Evolutionary conservation across 805 yeast genomes (phyloP), one percentile per base, ranked within the genome.

Genomic region (Maudiozyma barnettii): DNA sequence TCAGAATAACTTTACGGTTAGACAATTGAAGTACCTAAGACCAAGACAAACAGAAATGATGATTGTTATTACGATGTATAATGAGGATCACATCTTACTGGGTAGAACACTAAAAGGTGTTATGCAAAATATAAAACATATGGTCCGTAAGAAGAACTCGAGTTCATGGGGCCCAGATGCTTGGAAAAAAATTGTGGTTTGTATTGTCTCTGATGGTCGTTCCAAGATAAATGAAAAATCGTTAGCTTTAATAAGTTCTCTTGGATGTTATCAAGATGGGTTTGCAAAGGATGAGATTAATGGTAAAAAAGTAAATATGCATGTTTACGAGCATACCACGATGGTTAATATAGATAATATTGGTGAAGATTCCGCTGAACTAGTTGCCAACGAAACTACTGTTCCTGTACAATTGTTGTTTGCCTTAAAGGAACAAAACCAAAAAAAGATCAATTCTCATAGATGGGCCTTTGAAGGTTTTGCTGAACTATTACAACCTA

Each of bases 381-480:
- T 91, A 39, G 54, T 46, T 7, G 63, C 66, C 49, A 59, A 59
- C 33, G 59, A 55, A 33, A 76, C 79, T 0, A 74, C 88, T 1
- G 77, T 81, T 2, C 99, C 99, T 0, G 83, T 89, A 10, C 98
- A 91, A 65, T 70, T 93, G 66, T 64, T 91, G 22, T 90, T 90
- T 64, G 91, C 96, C 58, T 69, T 91, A 58, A 91, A 91, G 61
- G 98, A 91, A 60, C 79, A 81, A 59, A 91, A 91, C 64, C 80
- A 84, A 54, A 81, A 84, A 61, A 91, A 91, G 60, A 91, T 91
- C 64, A 91, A 91, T 65, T 88, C 96, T 3, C 99, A 91, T 67
- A 76, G 97, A 57, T 91, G 99, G 99, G 89, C 95, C 29, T 81
- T 91, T 67, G 93, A 91, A 65, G 95, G 95, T 1, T 87, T 91